Conservation (phyloP, 345 rosid species). For the Clausena lansium region DNA sequence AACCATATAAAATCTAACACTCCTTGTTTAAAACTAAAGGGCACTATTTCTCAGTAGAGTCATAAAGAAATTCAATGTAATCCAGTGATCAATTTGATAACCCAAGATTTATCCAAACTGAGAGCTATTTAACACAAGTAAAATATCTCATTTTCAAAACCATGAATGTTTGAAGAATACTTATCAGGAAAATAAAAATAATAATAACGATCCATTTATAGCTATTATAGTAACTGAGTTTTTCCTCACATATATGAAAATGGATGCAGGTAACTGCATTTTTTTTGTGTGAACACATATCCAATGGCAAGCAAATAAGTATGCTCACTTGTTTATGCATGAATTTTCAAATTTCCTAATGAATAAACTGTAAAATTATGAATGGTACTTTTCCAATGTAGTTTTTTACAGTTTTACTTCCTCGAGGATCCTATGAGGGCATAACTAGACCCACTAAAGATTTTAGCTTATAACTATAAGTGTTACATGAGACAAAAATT, state of each 20-base stretch:
- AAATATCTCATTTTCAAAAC: not conserved
- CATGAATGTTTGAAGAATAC: not conserved
- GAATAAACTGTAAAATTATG: not conserved
- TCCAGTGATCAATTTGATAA: not conserved
- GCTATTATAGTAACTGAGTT: not conserved
- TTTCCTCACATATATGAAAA: not conserved
- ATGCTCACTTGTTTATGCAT: not conserved
- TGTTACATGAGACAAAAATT: not conserved
- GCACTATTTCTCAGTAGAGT: not conserved
- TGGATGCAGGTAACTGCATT: not conserved
- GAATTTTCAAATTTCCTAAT: no score
- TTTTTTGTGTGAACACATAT: not conserved
- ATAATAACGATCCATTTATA: not conserved
- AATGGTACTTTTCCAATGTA: not conserved
- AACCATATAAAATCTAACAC: not conserved
- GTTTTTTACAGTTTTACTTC: not conserved
- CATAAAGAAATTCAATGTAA: not conserved
- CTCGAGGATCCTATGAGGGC: not conserved
- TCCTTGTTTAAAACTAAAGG: not conserved
- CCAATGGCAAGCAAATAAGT: not conserved
- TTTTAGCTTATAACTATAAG: not conserved
- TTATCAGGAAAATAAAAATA: not conserved
- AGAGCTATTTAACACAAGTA: not conserved
- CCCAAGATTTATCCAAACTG: conserved; percentile 1
- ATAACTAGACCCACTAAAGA: not conserved